Conservation (phyloP, 192 early-diverging fungal species). For the Allomyces arbusculus region DNA sequence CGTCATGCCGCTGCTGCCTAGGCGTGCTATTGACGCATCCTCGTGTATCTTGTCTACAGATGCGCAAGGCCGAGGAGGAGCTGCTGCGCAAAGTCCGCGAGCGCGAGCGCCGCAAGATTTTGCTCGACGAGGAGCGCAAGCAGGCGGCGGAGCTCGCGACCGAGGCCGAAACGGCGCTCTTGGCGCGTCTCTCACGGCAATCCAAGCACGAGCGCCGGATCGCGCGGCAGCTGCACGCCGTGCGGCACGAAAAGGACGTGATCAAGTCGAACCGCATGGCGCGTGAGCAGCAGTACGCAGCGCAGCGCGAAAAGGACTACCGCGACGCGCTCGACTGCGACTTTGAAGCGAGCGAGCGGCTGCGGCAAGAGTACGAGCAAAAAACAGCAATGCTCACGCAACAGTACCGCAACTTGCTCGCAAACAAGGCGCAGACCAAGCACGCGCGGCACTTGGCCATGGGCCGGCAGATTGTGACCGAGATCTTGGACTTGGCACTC, state of each 20-base stretch:
- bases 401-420: constrained; percentile 29
- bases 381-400: constrained; percentile 17
- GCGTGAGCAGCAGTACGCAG: constrained; percentile 30
- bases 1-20: not conserved
- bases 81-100: constrained; percentile 23
- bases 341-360: constrained; percentile 13
- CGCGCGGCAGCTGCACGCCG: constrained; percentile 33
- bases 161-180: constrained; percentile 19
- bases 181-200: constrained; percentile 23
- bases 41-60: constrained; percentile 11
- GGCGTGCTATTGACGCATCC: too few relatives aligned
- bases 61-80: constrained; percentile 25
- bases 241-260: constrained; percentile 33
- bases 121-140: constrained; percentile 21
- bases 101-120: constrained; percentile 21
- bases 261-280: constrained; percentile 26
- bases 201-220: constrained; percentile 41
- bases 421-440: constrained; percentile 12
- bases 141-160: constrained; percentile 22
- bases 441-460: constrained; percentile 8
- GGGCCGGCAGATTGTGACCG: constrained; percentile 16
- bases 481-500: constrained; percentile 24
- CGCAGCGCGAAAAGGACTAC: constrained; percentile 30
- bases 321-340: constrained; percentile 28
- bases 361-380: constrained; percentile 19